Evolutionary conservation across 805 yeast genomes (phyloP), one percentile per base, ranked within the genome.

Genomic region (Peterozyma toletana): DNA sequence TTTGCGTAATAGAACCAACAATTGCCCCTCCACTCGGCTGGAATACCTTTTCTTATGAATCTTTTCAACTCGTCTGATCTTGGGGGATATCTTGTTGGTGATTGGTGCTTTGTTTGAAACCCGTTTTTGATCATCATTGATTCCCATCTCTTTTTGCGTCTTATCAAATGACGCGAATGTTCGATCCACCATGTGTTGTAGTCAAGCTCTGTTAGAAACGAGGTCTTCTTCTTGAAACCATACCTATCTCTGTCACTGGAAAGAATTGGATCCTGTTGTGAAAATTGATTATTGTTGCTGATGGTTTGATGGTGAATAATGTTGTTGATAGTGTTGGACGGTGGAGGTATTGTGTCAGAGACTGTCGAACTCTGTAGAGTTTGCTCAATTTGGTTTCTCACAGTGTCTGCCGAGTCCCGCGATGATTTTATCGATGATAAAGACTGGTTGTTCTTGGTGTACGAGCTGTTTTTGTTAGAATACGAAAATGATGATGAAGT

Each of bases 1-100:
- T 81, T 80, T 9, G 96, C 95, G 61, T 86, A 91, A 67, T 80
- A 83, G 72, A 93, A 91, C 99, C 99, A 91, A 0, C 97, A 96
- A 51, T 78, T 77, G 1, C 99, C 99, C 51, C 99, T 70, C 97
- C 96, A 91, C 58, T 88, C 96, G 0, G 96, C 90, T 0, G 99
- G 98, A 10, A 91, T 82, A 11, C 99, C 99, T 58, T 86, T 86
- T 44, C 97, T 74, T 11, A 93, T 78, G 54, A 86, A 82, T 46
- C 95, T 74, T 55, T 85, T 83, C 50, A 88, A 68, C 52, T 84
- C 87, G 46, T 83, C 90, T 3, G 89, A 83, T 48, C 75, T 75
- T 1, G 91, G 78, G 0, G 96, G 96, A 51, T 83, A 87, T 50
- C 87, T 61, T 0, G 69, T 64, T 1, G 95, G 93, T 9, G 58